phyloP scores from a whole-genome alignment of 2,329 filamentous ascomycete species.

The Endoconidiophora laricicola region DNA sequence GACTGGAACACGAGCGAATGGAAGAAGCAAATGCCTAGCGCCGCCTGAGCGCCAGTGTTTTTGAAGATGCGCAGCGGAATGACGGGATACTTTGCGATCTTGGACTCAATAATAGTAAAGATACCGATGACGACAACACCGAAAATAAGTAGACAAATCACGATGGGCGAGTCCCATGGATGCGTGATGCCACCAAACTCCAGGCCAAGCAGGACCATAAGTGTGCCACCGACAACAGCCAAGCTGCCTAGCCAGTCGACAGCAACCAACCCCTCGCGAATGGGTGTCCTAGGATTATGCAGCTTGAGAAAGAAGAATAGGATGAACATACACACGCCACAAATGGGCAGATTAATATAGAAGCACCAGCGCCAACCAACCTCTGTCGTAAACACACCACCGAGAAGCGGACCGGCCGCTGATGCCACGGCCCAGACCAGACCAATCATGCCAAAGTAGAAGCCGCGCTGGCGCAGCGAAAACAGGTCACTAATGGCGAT shows the following conservation, averaged over 20 bases:
- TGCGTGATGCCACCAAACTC: slow-evolving; percentile 64
- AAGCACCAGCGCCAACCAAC: slow-evolving; percentile 56
- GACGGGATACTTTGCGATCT: slow-evolving; percentile 57
- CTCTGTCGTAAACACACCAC: slow-evolving; percentile 48
- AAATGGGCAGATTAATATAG: slow-evolving; percentile 43
- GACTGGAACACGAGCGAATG: slow-evolving; percentile 68
- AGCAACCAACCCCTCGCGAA: slow-evolving; percentile 44
- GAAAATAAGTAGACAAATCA: slow-evolving; percentile 64
- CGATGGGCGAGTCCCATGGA: slow-evolving; percentile 59
- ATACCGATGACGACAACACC: slow-evolving; percentile 44
- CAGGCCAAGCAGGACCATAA: slow-evolving; percentile 76
- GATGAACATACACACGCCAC: slow-evolving; percentile 29
- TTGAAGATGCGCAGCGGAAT: slow-evolving; percentile 60
- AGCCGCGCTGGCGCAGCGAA: slow-evolving; percentile 31
- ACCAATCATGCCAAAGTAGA: slow-evolving; percentile 37
- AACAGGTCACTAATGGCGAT: slow-evolving; percentile 41
- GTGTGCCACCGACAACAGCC: slow-evolving; percentile 55
- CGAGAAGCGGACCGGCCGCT: slow-evolving; percentile 48
- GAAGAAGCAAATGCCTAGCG: slow-evolving; percentile 49
- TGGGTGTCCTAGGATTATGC: slow-evolving; percentile 48
- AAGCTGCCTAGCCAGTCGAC: slow-evolving; percentile 41
- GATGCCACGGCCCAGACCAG: slow-evolving; percentile 48
- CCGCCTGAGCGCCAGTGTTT: slow-evolving; percentile 46
- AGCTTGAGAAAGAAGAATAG: slow-evolving; percentile 48
- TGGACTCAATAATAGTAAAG: slow-evolving; percentile 59